Percentiles rank a stretch among this genome's conserved stretches.
These are phyloP conservation scores for Fusarium abutilonis DNA, from an alignment of 2,329 filamentous ascomycete genomes.

Conservation along the genomic window DNA sequence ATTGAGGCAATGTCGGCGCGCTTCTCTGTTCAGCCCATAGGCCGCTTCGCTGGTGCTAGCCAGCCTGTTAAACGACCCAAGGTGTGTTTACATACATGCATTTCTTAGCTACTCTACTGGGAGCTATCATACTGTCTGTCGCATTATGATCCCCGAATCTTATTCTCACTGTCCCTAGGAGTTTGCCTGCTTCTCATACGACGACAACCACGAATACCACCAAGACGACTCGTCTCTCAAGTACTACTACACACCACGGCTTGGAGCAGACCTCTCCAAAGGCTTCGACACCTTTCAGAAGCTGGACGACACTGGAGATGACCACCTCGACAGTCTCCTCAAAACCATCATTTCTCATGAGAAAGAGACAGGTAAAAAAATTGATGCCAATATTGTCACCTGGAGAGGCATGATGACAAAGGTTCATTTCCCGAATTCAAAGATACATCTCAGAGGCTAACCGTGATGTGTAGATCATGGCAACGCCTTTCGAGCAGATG, in stretches of 20 bases:
- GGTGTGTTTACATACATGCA: slow-evolving; percentile 55
- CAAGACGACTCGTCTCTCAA: slow-evolving; percentile 81
- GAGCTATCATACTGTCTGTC: background rate
- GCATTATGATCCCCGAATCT: background rate
- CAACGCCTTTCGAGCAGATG: slow-evolving; percentile 80
- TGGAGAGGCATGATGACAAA: slow-evolving; percentile 99
- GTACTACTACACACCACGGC: slow-evolving; percentile 83
- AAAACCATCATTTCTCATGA: slow-evolving; percentile 80
- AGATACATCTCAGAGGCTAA: slow-evolving; percentile 7
- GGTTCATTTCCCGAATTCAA: slow-evolving; percentile 57
- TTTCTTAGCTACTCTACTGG: background rate
- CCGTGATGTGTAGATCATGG: slow-evolving; percentile 77
- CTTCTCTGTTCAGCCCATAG: slow-evolving; percentile 76
- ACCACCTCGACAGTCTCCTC: slow-evolving; percentile 86
- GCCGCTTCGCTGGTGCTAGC: slow-evolving; percentile 72
- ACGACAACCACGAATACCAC: slow-evolving; percentile 80
- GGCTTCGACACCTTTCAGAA: slow-evolving; percentile 87
- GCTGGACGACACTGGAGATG: slow-evolving; percentile 82
- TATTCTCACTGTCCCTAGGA: slow-evolving; percentile 64
- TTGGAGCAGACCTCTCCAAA: slow-evolving; percentile 77
- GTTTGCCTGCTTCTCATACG: slow-evolving; percentile 92
- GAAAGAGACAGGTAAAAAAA: slow-evolving; percentile 70
- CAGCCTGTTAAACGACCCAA: slow-evolving; percentile 79
- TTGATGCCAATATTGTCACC: slow-evolving; percentile 83
- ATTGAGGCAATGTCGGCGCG: slow-evolving; percentile 43